Conservation (phyloP, 345 rosid genomes). For the Aethionema arabicum region DNA sequence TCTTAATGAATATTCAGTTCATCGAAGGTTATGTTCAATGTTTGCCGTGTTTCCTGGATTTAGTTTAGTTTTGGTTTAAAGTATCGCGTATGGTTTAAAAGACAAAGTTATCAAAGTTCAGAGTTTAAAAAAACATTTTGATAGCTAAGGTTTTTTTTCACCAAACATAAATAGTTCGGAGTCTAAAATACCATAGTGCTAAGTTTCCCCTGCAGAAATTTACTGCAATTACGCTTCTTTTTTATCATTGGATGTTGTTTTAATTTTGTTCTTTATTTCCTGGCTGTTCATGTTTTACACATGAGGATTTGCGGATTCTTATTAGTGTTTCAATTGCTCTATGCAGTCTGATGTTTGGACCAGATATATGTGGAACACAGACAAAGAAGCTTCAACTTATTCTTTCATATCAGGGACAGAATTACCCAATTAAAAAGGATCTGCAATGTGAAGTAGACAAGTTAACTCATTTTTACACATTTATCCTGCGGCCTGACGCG, state of each 20-base stretch:
- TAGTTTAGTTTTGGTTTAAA: not conserved
- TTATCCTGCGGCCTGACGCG: conserved; percentile 91
- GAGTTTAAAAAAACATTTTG: too few relatives aligned
- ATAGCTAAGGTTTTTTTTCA: too few relatives aligned
- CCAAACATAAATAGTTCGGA: too few relatives aligned
- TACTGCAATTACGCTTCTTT: too few relatives aligned
- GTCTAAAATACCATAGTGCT: not conserved
- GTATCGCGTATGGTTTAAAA: too few relatives aligned
- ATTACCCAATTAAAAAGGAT: conserved; percentile 84
- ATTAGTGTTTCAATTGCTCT: conserved; percentile 4
- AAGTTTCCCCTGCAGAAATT: not conserved
- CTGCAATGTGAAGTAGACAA: conserved; percentile 94
- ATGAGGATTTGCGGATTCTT: conserved; percentile 8
- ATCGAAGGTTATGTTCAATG: not conserved
- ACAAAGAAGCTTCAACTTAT: conserved; percentile 88
- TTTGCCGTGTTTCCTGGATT: conserved; percentile 6
- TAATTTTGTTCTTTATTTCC: not conserved
- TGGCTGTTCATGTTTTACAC: not conserved
- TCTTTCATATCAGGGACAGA: conserved; percentile 91
- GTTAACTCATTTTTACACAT: conserved; percentile 87
- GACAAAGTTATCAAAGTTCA: too few relatives aligned
- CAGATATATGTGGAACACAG: conserved; percentile 91
- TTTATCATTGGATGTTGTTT: too few relatives aligned
- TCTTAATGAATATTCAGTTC: not conserved
- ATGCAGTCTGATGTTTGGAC: conserved; percentile 96